Conservation (phyloP, 306 rosid species). For the Cicer bijugum region DNA sequence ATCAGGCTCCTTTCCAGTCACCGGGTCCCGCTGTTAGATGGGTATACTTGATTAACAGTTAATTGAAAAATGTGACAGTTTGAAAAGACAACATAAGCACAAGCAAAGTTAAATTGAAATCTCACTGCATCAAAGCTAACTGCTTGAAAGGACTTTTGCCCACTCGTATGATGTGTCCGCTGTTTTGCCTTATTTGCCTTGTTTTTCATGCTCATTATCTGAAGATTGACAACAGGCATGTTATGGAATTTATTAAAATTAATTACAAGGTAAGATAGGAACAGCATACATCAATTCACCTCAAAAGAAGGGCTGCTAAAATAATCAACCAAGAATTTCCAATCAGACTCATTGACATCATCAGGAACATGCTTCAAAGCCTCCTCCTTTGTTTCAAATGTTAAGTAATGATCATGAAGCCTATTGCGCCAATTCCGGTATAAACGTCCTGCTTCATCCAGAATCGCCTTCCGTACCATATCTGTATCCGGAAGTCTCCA, state of each 20-base stretch:
- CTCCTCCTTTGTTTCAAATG: constrained; percentile 49
- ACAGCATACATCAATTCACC: constrained; percentile 36
- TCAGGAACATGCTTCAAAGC: constrained; percentile 49
- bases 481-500: constrained; percentile 56
- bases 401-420: constrained; percentile 47
- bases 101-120: constrained; percentile 25
- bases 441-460: constrained; percentile 48
- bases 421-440: constrained; percentile 53
- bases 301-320: constrained; percentile 51
- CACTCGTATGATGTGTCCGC: constrained; percentile 38
- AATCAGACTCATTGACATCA: constrained; percentile 47
- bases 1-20: constrained; percentile 56
- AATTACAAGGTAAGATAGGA: not conserved
- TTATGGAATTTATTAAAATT: constrained; percentile 26
- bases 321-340: constrained; percentile 52
- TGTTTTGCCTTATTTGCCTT: constrained; percentile 50
- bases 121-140: constrained; percentile 54
- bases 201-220: constrained; percentile 47
- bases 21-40: constrained; percentile 46
- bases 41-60: too few species aligned
- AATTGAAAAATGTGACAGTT: not conserved
- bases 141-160: constrained; percentile 47
- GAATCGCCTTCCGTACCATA: constrained; percentile 45
- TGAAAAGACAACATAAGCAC: not conserved
- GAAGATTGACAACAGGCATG: constrained; percentile 34